Evolutionary conservation across 176 grass and related monocot species (phyloP).

Genomic region (Aegilops sharonensis): DNA sequence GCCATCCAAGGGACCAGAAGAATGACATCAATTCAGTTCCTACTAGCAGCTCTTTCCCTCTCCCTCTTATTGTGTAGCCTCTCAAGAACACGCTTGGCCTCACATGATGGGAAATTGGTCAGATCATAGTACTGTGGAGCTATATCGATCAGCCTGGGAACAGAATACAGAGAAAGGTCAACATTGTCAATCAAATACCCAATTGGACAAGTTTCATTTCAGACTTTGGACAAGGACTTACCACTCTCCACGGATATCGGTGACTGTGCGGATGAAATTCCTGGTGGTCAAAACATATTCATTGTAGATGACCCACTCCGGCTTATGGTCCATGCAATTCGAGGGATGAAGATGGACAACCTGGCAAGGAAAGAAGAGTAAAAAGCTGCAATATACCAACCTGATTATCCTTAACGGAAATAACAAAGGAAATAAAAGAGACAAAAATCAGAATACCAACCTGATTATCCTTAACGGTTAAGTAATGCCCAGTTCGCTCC

Average conservation of each 20-base stretch:
- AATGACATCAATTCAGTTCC: conserved; percentile 34
- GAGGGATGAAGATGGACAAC: conserved; percentile 98
- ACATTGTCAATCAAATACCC: not conserved
- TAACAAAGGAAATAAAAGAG: not conserved
- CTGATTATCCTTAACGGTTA: conserved; percentile 98
- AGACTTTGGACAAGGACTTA: conserved; percentile 24
- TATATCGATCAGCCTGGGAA: conserved; percentile 74
- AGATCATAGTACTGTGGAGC: conserved; percentile 86
- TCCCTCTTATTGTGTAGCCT: conserved; percentile 85
- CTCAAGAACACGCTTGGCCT: conserved; percentile 83
- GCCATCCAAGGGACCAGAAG: not conserved
- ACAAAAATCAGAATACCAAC: conserved; percentile 33
- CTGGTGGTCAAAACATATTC: conserved; percentile 91
- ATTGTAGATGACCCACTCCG: conserved; percentile 98
- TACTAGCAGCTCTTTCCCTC: conserved; percentile 62
- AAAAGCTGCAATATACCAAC: not conserved
- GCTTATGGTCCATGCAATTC: conserved; percentile 88
- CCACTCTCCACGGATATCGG: conserved; percentile 91
- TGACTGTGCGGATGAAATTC: conserved; percentile 93
- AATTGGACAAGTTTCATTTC: not conserved
- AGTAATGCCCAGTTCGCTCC: conserved; percentile 85
- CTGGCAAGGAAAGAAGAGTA: conserved; percentile 22
- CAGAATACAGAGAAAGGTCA: not conserved
- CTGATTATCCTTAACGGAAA: too few relatives aligned
- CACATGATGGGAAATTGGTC: conserved; percentile 79